Percentiles rank a stretch among this genome's conserved stretches.
phyloP scores from a whole-genome alignment of 2,329 filamentous ascomycete genomes.

The Apiospora rasikravindrae region DNA sequence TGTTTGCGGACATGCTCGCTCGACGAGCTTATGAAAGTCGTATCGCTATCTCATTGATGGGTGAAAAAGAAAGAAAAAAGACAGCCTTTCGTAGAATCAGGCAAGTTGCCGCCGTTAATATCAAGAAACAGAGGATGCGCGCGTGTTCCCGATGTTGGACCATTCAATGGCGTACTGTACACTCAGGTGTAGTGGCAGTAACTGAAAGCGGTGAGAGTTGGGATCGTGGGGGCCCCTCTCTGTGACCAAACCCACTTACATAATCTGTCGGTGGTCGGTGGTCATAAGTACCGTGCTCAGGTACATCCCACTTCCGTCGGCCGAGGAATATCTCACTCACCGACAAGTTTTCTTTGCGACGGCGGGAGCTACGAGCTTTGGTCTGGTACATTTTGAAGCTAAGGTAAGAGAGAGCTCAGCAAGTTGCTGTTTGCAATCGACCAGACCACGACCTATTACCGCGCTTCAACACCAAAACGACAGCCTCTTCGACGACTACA shows the following conservation, averaged over 20 bases:
- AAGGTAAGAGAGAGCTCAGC: neutral
- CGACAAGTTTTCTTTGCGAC: constrained; percentile 19
- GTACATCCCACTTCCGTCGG: constrained; percentile 15
- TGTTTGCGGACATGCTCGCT: constrained; percentile 61
- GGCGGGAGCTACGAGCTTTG: neutral
- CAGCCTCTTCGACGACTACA: neutral
- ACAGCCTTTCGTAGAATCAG: constrained; percentile 16
- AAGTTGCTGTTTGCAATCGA: constrained; percentile 1
- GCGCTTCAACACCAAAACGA: neutral
- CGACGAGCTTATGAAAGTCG: constrained; percentile 31
- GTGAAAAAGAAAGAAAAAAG: constrained; percentile 18
- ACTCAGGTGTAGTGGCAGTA: constrained; percentile 11
- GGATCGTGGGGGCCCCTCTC: constrained; percentile 3
- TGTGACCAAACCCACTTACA: neutral
- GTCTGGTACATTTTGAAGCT: neutral
- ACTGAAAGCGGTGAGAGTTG: constrained; percentile 22
- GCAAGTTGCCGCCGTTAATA: neutral
- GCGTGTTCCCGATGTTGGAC: constrained; percentile 9
- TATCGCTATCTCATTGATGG: constrained; percentile 32
- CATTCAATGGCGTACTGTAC: constrained; percentile 4
- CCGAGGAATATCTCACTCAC: constrained; percentile 20
- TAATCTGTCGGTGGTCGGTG: constrained; percentile 5
- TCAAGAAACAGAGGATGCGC: neutral
- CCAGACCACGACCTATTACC: neutral
- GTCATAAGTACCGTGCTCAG: neutral